Base-by-base conservation (phyloP, 192 early-diverging fungal genomes). In the Linderina pennispora region DNA sequence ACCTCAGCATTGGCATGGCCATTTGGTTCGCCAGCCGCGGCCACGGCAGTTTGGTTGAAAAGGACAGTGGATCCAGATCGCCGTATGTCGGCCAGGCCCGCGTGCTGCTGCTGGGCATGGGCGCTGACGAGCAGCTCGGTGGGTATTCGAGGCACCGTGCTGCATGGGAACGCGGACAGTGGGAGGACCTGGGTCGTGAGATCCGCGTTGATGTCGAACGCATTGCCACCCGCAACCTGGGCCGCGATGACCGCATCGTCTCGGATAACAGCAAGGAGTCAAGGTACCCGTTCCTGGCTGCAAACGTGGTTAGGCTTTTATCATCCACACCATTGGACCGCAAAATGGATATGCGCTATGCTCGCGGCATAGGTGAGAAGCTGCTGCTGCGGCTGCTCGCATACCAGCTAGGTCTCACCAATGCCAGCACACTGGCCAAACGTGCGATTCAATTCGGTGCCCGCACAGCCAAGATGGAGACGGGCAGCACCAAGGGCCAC, bases 381-480 rank as follows among this genome's bases (percentile, higher is more conserved):
- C 51, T 92, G 23, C 49, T 96, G n/a, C 58, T 98, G 41, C 59
- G 93, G 14, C 75, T 83, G 64, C 58, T 89, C 13, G 88, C 88
- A 9, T 22, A 31, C 13, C 61, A 76, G 11, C 62, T 96, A n/a
- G 87, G 87, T 0, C 74, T 96, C 18, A 28, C 39, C 6, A 34
- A 25, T 15, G 28, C 78, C 58, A 41, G 62, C 53, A 16, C 81
- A 87, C 51, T 86, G 80, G 74, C 69, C 13, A 98, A 98, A 53
- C 71, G 92, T n/a, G 95, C 95, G 2, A 89, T 98, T 36, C 95
- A 98, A 63, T 98, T 98, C 80, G 95, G 95, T 4, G 90, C 93
- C 0, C 77, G 88, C 16, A 92, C 90, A 0, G 95, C 95, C n/a
- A 93, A 92, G 68, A 95, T 98, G 93, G 58, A 63, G 20, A 53